Percentiles rank a stretch among this genome's conserved stretches.
Evolutionary conservation across 768 basidiomycete species (phyloP).

Genomic region (Kwoniella botswanensis): DNA sequence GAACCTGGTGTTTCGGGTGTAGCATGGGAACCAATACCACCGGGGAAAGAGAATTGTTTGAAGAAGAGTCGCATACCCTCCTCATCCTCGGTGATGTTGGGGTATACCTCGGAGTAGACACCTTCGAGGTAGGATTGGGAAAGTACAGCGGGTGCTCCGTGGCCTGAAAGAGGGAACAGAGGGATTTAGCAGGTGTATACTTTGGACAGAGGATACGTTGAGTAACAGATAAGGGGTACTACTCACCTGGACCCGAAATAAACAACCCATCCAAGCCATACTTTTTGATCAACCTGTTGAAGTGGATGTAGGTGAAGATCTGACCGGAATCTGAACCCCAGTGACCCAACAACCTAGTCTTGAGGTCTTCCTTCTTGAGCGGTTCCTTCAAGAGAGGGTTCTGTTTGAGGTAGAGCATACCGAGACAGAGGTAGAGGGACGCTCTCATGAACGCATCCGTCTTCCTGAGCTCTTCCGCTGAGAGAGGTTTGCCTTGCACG

Average conservation of each 20-base stretch:
- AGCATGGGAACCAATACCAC: constrained; percentile 63
- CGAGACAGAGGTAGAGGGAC: constrained; percentile 65
- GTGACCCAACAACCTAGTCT: constrained; percentile 77
- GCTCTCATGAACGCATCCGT: constrained; percentile 51
- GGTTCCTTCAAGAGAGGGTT: constrained; percentile 43
- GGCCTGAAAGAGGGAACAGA: constrained; percentile 61
- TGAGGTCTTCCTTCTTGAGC: constrained; percentile 70
- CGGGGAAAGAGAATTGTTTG: constrained; percentile 76
- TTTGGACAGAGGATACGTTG: background rate
- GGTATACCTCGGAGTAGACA: constrained; percentile 55
- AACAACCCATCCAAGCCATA: constrained; percentile 68
- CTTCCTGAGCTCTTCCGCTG: constrained; percentile 47
- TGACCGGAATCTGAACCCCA: constrained; percentile 75
- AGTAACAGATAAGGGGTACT: background rate
- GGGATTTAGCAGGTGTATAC: background rate
- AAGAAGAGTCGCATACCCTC: constrained; percentile 64
- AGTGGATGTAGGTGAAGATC: constrained; percentile 71
- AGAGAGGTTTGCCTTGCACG: constrained; percentile 40
- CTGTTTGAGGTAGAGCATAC: constrained; percentile 57
- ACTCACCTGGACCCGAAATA: constrained; percentile 67
- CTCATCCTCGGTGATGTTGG: constrained; percentile 41
- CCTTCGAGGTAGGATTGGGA: constrained; percentile 85
- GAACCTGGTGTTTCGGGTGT: constrained; percentile 85
- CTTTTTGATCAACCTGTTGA: constrained; percentile 61
- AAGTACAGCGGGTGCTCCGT: constrained; percentile 84